These are phyloP conservation scores for Epichloe hybrida DNA, from an alignment of 2,329 filamentous ascomycete genomes.

Conservation along the genomic window DNA sequence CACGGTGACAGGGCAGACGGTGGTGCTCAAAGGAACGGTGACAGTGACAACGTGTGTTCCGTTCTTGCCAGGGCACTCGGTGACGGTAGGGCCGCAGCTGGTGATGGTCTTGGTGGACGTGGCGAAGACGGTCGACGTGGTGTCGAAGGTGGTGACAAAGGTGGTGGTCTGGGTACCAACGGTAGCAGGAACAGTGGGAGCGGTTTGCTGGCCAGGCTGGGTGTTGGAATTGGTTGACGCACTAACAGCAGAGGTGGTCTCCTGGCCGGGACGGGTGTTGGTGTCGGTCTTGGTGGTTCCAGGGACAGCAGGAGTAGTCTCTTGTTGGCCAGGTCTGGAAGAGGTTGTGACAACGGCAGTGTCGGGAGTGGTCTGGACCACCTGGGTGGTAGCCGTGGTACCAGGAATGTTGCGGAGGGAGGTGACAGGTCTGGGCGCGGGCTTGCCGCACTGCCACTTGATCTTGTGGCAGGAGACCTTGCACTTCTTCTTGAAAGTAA, in stretches of 20 bases:
- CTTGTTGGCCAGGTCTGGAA: constrained; percentile 2
- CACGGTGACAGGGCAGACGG: constrained; percentile 47
- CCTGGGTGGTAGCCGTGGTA: neutral
- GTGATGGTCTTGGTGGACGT: constrained; percentile 37
- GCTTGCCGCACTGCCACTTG: constrained; percentile 52
- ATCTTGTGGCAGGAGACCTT: constrained; percentile 33
- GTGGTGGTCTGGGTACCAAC: constrained; percentile 2
- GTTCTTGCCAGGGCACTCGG: constrained; percentile 38
- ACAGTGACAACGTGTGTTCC: constrained; percentile 36
- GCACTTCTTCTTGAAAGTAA: constrained; percentile 39
- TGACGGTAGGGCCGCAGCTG: constrained; percentile 30
- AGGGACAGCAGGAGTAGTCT: constrained; percentile 8
- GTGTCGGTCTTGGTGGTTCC: constrained; percentile 3
- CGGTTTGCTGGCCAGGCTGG: constrained; percentile 2
- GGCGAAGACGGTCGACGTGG: constrained; percentile 36
- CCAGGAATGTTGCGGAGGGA: neutral
- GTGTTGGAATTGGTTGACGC: neutral
- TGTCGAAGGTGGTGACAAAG: constrained; percentile 25
- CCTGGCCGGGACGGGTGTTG: constrained; percentile 2
- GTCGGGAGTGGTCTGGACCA: neutral
- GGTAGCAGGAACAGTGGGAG: neutral
- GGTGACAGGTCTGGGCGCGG: neutral
- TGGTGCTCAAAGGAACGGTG: constrained; percentile 44
- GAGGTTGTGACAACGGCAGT: neutral
- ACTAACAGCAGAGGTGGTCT: neutral